Percentiles rank a stretch among this genome's conserved stretches.
Conservation (phyloP, 768 basidiomycete genomes). For the Naematelia encephala region DNA sequence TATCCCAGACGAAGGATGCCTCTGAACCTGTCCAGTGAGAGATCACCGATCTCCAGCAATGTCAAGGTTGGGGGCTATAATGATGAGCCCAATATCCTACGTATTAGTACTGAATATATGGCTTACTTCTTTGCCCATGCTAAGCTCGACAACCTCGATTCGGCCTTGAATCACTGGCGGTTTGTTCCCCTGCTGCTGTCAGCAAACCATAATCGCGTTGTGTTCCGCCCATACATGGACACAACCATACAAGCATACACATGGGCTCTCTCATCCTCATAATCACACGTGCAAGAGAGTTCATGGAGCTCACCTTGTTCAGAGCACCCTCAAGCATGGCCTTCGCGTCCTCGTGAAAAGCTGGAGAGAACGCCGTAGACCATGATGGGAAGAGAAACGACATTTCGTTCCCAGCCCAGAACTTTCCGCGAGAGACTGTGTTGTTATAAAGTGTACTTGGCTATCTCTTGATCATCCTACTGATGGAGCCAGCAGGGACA, state of each 20-base stretch:
- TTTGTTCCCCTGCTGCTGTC: slow-evolving; percentile 82
- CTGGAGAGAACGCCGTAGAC: slow-evolving; percentile 91
- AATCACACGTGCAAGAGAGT: too few species aligned
- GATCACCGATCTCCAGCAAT: slow-evolving; percentile 94
- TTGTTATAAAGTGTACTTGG: not conserved
- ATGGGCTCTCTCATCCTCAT: not conserved
- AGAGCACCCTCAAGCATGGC: slow-evolving; percentile 79
- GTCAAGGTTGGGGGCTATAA: slow-evolving; percentile 89
- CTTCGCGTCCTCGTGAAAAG: slow-evolving; percentile 92
- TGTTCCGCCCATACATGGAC: too few species aligned
- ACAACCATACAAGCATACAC: not conserved
- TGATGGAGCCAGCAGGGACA: too few species aligned
- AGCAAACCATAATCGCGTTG: not conserved
- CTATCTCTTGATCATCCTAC: not conserved
- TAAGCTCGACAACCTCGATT: slow-evolving; percentile 96
- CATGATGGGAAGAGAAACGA: slow-evolving; percentile 67
- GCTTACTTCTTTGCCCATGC: slow-evolving; percentile 91
- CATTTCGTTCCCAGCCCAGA: slow-evolving; percentile 35
- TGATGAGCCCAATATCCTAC: slow-evolving; percentile 6
- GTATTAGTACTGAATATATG: slow-evolving; percentile 22
- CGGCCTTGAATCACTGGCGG: slow-evolving; percentile 95
- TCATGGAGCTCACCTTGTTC: slow-evolving; percentile 39
- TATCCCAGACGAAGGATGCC: slow-evolving; percentile 96
- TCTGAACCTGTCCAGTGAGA: slow-evolving; percentile 90
- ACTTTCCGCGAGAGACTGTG: not conserved